phyloP scores from a whole-genome alignment of 2,329 filamentous ascomycete species.

The Claviceps sp. region DNA sequence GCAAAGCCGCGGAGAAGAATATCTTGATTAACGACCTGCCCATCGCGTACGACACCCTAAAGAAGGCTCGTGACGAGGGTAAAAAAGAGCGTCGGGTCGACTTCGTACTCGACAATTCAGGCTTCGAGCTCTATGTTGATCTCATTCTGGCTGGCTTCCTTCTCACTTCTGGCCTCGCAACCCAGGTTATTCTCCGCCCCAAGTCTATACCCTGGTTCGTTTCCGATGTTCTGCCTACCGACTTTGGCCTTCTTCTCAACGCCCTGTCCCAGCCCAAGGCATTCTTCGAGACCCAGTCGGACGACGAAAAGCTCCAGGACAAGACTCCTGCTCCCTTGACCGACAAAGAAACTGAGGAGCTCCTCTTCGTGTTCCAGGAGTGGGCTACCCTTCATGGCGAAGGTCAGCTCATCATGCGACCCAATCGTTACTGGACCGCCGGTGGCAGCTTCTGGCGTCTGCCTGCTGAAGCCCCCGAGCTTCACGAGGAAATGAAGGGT shows the following conservation, averaged over 20 bases:
- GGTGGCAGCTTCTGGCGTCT: slow-evolving; percentile 81
- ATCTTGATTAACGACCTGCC: slow-evolving; percentile 80
- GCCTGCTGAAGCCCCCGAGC: slow-evolving; percentile 49
- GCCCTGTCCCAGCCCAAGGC: slow-evolving; percentile 62
- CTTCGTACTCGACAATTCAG: slow-evolving; percentile 92
- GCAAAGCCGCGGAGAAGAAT: slow-evolving; percentile 80
- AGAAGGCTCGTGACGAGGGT: slow-evolving; percentile 47
- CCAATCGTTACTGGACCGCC: slow-evolving; percentile 85
- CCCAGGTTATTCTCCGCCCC: slow-evolving; percentile 75
- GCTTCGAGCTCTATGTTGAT: slow-evolving; percentile 94
- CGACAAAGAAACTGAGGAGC: slow-evolving; percentile 50
- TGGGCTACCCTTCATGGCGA: slow-evolving; percentile 73
- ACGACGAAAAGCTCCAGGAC: slow-evolving; percentile 47
- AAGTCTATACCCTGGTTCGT: slow-evolving; percentile 98
- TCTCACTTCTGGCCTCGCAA: slow-evolving; percentile 72
- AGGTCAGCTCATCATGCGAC: slow-evolving; percentile 68
- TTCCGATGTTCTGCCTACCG: slow-evolving; percentile 77
- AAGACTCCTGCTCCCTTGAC: slow-evolving; percentile 49
- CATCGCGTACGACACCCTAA: slow-evolving; percentile 55
- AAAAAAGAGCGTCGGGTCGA: slow-evolving; percentile 68
- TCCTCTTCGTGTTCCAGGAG: slow-evolving; percentile 67
- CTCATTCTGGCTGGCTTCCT: slow-evolving; percentile 85
- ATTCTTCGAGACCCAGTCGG: slow-evolving; percentile 66
- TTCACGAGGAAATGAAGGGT: slow-evolving; percentile 66
- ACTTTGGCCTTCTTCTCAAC: slow-evolving; percentile 72